Evolutionary conservation across 2,329 filamentous ascomycete genomes (phyloP).

Genomic region (Colletotrichum siamense): DNA sequence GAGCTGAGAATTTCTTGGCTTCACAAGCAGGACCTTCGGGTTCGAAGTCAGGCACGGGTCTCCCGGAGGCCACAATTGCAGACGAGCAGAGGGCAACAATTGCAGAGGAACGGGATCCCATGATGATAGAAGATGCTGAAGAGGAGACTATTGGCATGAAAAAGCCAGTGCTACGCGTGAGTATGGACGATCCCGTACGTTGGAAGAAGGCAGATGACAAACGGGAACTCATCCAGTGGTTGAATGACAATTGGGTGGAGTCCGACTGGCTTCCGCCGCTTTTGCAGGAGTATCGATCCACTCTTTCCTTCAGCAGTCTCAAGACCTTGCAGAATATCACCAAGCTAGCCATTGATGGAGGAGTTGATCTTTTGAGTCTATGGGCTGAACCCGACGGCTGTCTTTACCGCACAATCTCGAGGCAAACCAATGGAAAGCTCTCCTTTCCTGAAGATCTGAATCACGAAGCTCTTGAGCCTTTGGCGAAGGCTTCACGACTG

Average conservation of each 20-base stretch:
- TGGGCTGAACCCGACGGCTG: conserved; percentile 9
- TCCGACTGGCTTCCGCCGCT: conserved; percentile 11
- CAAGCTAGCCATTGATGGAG: background rate
- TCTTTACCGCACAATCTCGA: background rate
- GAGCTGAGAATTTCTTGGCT: too few relatives aligned
- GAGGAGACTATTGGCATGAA: background rate
- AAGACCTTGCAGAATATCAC: background rate
- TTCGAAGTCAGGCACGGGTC: background rate
- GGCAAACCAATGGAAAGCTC: background rate
- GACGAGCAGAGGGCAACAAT: background rate
- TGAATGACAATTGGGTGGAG: conserved; percentile 1
- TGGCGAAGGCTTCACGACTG: background rate
- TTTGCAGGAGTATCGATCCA: background rate
- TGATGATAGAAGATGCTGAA: background rate
- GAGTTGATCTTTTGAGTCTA: background rate
- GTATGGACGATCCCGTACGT: background rate
- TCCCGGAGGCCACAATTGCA: background rate
- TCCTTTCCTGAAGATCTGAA: background rate
- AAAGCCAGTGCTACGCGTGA: background rate
- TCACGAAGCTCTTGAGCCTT: background rate
- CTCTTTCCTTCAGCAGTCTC: conserved; percentile 1
- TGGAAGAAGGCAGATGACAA: background rate
- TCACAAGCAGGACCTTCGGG: background rate
- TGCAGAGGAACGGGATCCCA: background rate
- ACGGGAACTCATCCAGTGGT: background rate